Conservation (phyloP, 352 stramenopile species). For the Thraustotheca clavata region DNA sequence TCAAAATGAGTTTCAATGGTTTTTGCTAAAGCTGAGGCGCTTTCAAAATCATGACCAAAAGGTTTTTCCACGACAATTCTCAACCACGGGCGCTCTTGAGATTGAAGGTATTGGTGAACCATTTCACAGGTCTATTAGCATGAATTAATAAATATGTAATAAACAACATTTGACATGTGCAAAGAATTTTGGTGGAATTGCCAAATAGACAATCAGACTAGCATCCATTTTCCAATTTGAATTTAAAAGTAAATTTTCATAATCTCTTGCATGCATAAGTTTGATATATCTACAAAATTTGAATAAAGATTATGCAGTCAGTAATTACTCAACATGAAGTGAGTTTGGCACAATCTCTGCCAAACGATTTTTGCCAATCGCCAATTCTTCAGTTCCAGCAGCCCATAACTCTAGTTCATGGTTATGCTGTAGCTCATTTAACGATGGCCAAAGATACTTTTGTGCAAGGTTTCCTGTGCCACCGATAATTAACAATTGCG, state of each 20-base stretch:
- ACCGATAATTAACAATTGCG: conserved; percentile 42
- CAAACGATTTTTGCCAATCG: neutral
- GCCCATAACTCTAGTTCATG: conserved; percentile 34
- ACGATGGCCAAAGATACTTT: conserved; percentile 77
- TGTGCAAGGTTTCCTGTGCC: conserved; percentile 71
- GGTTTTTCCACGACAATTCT: conserved; percentile 76
- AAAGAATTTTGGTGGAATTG: conserved; percentile 71
- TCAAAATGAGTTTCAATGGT: conserved; percentile 36
- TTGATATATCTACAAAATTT: conserved; percentile 29
- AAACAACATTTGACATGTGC: neutral
- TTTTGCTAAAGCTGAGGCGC: conserved; percentile 35
- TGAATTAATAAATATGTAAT: neutral
- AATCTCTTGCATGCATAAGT: conserved; percentile 28
- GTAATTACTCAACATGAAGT: neutral
- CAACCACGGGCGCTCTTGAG: conserved; percentile 30
- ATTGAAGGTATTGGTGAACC: conserved; percentile 25
- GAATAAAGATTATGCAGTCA: neutral
- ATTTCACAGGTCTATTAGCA: conserved; percentile 10
- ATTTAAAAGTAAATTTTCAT: conserved; percentile 14
- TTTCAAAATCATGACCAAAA: conserved; percentile 52
- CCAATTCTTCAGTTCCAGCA: conserved; percentile 23
- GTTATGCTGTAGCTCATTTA: conserved; percentile 39
- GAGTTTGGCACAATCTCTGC: neutral
- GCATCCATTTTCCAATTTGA: conserved; percentile 19
- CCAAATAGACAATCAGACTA: conserved; percentile 62